Evolutionary conservation across 2,329 filamentous ascomycete species (phyloP), one percentile per base, ranked within the genome.

Genomic region (Fonsecaea nubica): DNA sequence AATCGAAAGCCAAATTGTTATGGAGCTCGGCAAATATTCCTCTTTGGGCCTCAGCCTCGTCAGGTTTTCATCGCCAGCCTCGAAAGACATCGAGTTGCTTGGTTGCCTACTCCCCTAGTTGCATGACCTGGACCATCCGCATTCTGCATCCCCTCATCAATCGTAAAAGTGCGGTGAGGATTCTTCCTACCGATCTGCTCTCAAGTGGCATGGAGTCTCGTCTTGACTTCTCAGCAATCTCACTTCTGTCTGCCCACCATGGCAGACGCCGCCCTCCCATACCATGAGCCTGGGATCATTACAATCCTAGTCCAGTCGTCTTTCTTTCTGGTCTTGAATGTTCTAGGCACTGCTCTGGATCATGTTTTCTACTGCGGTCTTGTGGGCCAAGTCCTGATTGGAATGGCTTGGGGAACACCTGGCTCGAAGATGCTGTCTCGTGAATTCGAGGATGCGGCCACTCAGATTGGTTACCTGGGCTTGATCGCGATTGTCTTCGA

Each of bases 401-500:
- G 90, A 12, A 84, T 92, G 8, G 84, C 87, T 8, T 93, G 86
- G 85, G 90, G 90, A 8, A 84, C 83, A 0, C 90, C 90, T 0
- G 89, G 89, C 1, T 85, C 81, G 2, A 82, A 85, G 74, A 88
- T 85, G 84, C 82, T 93, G 0, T 79, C 81, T 0, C 21, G 64
- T 0, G 78, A 83, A 3, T 76, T 81, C 1, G 83, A 93, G 76
- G 73, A 83, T 18, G 80, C 82, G 0, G 80, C 91, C 33, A 83
- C 89, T 25, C 84, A 90, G 66, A 75, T 93, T 1, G 91, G 91
- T 0, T 93, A 93, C 73, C 77, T 93, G 0, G 90, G 91, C 0
- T 75, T 93, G n/a, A 83, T 93, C 6, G 77, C 92, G 32, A 78
- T 93, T 0, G 89, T 93, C 0, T 92, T 87, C 74, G 88, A 92